These are phyloP conservation scores for Daldinia decipiens DNA, from an alignment of 495 filamentous ascomycete genomes.

Conservation along the genomic window DNA sequence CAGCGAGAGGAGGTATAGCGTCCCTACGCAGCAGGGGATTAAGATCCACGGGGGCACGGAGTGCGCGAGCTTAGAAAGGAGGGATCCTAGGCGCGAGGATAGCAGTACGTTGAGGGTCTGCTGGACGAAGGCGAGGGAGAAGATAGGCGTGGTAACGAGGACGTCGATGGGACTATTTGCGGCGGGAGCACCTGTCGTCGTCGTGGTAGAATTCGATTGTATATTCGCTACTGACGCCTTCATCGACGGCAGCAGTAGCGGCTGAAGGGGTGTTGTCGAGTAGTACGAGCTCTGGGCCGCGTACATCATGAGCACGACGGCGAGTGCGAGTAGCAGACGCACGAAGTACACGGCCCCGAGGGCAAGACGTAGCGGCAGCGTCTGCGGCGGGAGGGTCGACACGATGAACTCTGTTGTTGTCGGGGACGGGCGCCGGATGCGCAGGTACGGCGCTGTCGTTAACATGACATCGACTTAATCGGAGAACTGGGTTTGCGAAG, in stretches of 20 bases:
- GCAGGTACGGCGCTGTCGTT: slow-evolving; percentile 64
- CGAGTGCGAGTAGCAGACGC: slow-evolving; percentile 51
- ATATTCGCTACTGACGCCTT: not conserved
- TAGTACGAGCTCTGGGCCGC: slow-evolving; percentile 42
- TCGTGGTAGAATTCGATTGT: slow-evolving; percentile 2
- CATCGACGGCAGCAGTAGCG: not conserved
- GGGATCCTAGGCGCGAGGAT: slow-evolving; percentile 8
- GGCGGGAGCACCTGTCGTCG: slow-evolving; percentile 12
- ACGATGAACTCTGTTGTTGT: slow-evolving; percentile 89
- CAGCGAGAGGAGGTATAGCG: slow-evolving; percentile 51
- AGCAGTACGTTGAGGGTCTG: slow-evolving; percentile 42
- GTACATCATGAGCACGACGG: slow-evolving; percentile 53
- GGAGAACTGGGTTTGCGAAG: not conserved
- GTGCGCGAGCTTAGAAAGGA: slow-evolving; percentile 14
- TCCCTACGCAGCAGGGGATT: slow-evolving; percentile 44
- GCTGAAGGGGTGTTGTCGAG: slow-evolving; percentile 6
- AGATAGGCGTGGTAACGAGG: slow-evolving; percentile 20
- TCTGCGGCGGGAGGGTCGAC: slow-evolving; percentile 72
- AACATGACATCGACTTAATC: slow-evolving; percentile 54
- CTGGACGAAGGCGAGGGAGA: slow-evolving; percentile 50
- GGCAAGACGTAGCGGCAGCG: slow-evolving; percentile 65
- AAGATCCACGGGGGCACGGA: slow-evolving; percentile 50
- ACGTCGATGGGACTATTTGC: not conserved
- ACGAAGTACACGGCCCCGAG: slow-evolving; percentile 62
- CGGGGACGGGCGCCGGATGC: slow-evolving; percentile 77